phyloP scores from a whole-genome alignment of 169 alveolate species.

The Perkinsus marinus region DNA sequence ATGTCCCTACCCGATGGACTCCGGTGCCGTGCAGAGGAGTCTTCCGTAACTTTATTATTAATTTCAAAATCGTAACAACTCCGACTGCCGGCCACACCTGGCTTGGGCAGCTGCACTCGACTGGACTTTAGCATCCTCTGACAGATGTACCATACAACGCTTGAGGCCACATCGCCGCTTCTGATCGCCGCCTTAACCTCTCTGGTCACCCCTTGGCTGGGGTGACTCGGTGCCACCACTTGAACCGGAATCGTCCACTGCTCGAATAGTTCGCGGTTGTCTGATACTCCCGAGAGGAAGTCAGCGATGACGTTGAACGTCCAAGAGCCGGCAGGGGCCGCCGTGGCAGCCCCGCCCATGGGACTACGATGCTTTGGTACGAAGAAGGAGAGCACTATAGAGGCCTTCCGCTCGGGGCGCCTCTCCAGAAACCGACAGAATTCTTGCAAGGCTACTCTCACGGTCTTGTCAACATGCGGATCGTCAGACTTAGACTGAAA shows the following conservation, averaged over 20 bases:
- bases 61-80: background rate
- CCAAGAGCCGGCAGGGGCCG: background rate
- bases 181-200: background rate
- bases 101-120: background rate
- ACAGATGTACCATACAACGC: background rate
- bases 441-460: background rate
- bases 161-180: background rate
- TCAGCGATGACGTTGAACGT: background rate
- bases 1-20: background rate
- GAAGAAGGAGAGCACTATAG: background rate
- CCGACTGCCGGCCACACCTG: background rate
- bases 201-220: background rate
- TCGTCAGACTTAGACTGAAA: background rate
- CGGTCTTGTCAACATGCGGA: background rate
- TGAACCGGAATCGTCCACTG: background rate
- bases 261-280: background rate
- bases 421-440: background rate
- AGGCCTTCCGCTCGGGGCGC: background rate
- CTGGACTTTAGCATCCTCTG: background rate
- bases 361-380: background rate
- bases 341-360: background rate
- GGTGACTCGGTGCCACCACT: background rate
- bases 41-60: background rate
- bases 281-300: background rate
- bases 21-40: background rate